phyloP scores from a whole-genome alignment of 2,329 filamentous ascomycete species.

The Drechslerella stenobrocha region DNA sequence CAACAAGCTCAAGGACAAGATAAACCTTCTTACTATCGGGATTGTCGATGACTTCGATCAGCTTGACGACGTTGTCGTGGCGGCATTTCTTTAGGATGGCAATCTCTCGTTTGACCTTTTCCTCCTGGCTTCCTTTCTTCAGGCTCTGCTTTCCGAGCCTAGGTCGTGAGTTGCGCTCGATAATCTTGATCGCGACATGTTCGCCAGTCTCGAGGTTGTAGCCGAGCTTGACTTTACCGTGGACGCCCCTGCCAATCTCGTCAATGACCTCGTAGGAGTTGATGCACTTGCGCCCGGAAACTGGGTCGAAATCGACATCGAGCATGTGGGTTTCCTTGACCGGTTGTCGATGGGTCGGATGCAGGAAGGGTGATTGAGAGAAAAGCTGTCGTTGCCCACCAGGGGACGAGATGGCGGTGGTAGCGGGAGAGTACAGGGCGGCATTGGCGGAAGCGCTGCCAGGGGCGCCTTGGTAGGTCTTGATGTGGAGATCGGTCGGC shows the following conservation, averaged over 20 bases:
- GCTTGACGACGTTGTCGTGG: slow-evolving; percentile 92
- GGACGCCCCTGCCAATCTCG: slow-evolving; percentile 91
- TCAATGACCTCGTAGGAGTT: slow-evolving; percentile 98
- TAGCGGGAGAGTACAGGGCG: slow-evolving; percentile 42
- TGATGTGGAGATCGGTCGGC: slow-evolving; percentile 43
- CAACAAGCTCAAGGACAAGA: slow-evolving; percentile 93
- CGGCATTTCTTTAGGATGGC: slow-evolving; percentile 98
- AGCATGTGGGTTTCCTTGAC: slow-evolving; percentile 53
- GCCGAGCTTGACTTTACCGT: slow-evolving; percentile 96
- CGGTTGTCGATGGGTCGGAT: slow-evolving; percentile 51
- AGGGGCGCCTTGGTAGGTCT: slow-evolving; percentile 36
- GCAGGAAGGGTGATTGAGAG: slow-evolving; percentile 48
- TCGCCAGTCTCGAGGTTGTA: slow-evolving; percentile 74
- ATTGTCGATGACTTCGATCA: slow-evolving; percentile 97
- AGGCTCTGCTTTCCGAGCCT: slow-evolving; percentile 77
- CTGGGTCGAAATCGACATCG: slow-evolving; percentile 76
- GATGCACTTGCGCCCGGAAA: slow-evolving; percentile 91
- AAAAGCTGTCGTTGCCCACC: slow-evolving; percentile 37
- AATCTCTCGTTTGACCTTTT: slow-evolving; percentile 88
- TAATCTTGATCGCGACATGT: slow-evolving; percentile 96
- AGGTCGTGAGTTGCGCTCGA: slow-evolving; percentile 88
- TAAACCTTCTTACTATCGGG: slow-evolving; percentile 97
- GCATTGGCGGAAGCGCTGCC: slow-evolving; percentile 18
- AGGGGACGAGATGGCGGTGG: slow-evolving; percentile 44
- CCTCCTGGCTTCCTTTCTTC: slow-evolving; percentile 59